phyloP scores from a whole-genome alignment of 2,329 filamentous ascomycete species.

The Elsinoe necatrix region DNA sequence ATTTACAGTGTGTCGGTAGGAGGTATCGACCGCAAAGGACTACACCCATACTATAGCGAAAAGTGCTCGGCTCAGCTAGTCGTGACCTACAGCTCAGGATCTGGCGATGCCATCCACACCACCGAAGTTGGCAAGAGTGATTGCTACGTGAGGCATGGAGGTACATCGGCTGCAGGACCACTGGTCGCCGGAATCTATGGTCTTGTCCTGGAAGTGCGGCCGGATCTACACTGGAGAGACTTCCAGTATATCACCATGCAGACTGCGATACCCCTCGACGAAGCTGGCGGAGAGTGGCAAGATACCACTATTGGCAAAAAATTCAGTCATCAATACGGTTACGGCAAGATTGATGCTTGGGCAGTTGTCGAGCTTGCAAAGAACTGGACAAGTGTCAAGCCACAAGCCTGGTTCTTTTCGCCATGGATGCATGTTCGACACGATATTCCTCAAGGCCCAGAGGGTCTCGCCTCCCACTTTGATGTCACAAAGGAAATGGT shows the following conservation, averaged over 20 bases:
- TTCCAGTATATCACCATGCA: slow-evolving; percentile 84
- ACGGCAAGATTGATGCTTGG: slow-evolving; percentile 88
- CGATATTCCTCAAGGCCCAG: slow-evolving; percentile 71
- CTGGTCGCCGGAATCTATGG: slow-evolving; percentile 88
- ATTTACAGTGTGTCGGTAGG: slow-evolving; percentile 98
- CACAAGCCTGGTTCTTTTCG: slow-evolving; percentile 88
- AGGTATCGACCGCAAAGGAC: slow-evolving; percentile 75
- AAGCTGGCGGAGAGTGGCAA: slow-evolving; percentile 70
- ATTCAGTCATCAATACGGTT: slow-evolving; percentile 91
- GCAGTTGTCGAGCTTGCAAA: slow-evolving; percentile 77
- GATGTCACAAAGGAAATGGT: slow-evolving; percentile 76
- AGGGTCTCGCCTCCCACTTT: slow-evolving; percentile 71
- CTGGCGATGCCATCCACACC: slow-evolving; percentile 83
- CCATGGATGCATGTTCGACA: slow-evolving; percentile 90
- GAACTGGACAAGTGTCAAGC: slow-evolving; percentile 80
- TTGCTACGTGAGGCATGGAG: slow-evolving; percentile 78
- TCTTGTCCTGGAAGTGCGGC: slow-evolving; percentile 73
- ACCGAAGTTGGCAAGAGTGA: slow-evolving; percentile 78
- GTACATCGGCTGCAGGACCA: slow-evolving; percentile 90
- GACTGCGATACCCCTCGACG: slow-evolving; percentile 72
- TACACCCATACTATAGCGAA: slow-evolving; percentile 95
- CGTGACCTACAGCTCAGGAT: slow-evolving; percentile 92
- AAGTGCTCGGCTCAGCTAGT: slow-evolving; percentile 91
- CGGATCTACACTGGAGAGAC: slow-evolving; percentile 87
- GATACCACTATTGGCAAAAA: slow-evolving; percentile 70